A percentile compares a stretch with the other conserved stretches of the same genome.
Conservation (phyloP, 2,329 filamentous ascomycete genomes). For the Apiospora malaysiana region DNA sequence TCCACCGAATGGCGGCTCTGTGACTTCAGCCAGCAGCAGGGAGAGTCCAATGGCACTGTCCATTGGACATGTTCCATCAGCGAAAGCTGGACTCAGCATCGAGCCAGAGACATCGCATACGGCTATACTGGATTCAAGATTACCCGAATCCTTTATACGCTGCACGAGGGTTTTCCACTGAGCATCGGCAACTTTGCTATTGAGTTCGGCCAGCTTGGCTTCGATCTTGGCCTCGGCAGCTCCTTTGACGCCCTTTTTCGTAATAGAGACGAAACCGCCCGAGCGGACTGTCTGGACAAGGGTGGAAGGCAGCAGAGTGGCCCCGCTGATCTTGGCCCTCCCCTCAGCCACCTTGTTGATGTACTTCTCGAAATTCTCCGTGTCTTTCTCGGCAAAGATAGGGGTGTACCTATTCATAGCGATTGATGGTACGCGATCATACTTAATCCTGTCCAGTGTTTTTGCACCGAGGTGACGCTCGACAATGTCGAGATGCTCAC, state of each 20-base stretch:
- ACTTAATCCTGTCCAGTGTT: slow-evolving; percentile 57
- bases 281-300: slow-evolving; percentile 44
- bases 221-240: slow-evolving; percentile 39
- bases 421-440: slow-evolving; percentile 60
- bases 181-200: slow-evolving; percentile 47
- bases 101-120: slow-evolving; percentile 64
- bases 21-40: slow-evolving; percentile 59
- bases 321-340: slow-evolving; percentile 58
- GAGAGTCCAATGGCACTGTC: slow-evolving; percentile 62
- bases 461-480: slow-evolving; percentile 57
- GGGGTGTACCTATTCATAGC: slow-evolving; percentile 60
- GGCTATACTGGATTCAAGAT: slow-evolving; percentile 58
- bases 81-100: slow-evolving; percentile 49
- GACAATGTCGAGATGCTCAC: slow-evolving; percentile 57
- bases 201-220: slow-evolving; percentile 39
- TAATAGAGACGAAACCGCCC: background rate
- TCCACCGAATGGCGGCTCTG: slow-evolving; percentile 57
- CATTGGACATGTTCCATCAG: slow-evolving; percentile 55
- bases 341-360: slow-evolving; percentile 54
- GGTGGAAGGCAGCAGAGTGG: slow-evolving; percentile 58
- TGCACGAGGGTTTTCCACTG: slow-evolving; percentile 66
- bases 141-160: slow-evolving; percentile 61
- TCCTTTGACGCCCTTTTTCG: slow-evolving; percentile 26
- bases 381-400: slow-evolving; percentile 58
- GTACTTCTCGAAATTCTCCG: slow-evolving; percentile 55